These are phyloP conservation scores for Solanum chaucha DNA, from an alignment of 257 asterid species.

Conservation along the genomic window DNA sequence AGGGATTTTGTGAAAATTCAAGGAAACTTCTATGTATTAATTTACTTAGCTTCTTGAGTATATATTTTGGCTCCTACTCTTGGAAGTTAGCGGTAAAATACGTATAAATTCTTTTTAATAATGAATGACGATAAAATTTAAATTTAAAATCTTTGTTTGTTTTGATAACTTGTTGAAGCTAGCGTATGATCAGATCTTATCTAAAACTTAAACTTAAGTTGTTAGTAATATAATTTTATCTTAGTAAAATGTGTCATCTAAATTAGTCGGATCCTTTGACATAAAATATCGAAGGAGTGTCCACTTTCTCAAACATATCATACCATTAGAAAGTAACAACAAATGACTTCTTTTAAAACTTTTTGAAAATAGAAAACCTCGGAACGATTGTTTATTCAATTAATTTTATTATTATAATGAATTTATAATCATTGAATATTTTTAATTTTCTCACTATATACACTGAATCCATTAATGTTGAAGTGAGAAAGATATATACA, in stretches of 20 bases:
- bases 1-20: not conserved
- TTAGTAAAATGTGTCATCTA: not conserved
- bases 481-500: not conserved
- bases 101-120: not conserved
- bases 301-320: too few relatives aligned
- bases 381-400: not conserved
- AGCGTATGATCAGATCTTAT: not conserved
- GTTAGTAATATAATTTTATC: not conserved
- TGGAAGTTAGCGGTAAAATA: not conserved
- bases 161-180: not conserved
- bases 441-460: not conserved
- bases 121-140: not conserved
- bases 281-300: not conserved
- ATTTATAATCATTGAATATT: not conserved
- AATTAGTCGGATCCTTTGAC: not conserved
- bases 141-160: not conserved
- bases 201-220: not conserved
- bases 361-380: not conserved
- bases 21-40: not conserved
- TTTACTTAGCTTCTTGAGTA: not conserved
- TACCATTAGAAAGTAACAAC: too few relatives aligned
- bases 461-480: not conserved
- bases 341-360: not conserved
- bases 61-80: not conserved
- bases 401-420: not conserved